Percentiles rank a stretch among this genome's conserved stretches.
phyloP scores from a whole-genome alignment of 768 basidiomycete species.

The Polyporus arcularius region DNA sequence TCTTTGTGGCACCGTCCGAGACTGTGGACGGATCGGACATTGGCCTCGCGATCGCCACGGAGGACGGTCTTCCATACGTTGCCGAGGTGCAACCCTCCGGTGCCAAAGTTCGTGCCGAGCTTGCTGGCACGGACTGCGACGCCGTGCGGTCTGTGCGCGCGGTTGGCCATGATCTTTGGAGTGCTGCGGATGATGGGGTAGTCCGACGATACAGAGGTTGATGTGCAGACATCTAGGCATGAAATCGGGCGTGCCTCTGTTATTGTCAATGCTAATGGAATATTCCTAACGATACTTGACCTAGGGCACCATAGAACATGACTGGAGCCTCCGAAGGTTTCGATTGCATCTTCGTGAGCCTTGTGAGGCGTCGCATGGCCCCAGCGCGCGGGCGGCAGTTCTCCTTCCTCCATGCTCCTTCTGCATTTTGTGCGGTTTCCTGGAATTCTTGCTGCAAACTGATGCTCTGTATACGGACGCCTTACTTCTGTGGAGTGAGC shows the following conservation, averaged over 20 bases:
- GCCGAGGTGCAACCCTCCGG: constrained; percentile 45
- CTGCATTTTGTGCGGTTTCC: too few relatives aligned
- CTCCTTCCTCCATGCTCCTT: too few relatives aligned
- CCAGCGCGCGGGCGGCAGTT: too few relatives aligned
- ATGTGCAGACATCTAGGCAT: background rate
- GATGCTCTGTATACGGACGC: too few relatives aligned
- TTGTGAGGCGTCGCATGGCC: too few relatives aligned
- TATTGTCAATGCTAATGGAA: background rate
- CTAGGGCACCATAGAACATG: too few relatives aligned
- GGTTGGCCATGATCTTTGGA: constrained; percentile 47
- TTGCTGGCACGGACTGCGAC: constrained; percentile 64
- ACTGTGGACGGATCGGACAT: constrained; percentile 20
- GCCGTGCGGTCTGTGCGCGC: constrained; percentile 48
- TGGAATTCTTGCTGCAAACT: too few relatives aligned
- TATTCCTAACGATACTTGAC: too few relatives aligned
- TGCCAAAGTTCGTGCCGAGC: constrained; percentile 44
- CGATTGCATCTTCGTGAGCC: too few relatives aligned
- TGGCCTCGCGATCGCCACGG: constrained; percentile 50
- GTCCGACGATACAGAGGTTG: constrained; percentile 47
- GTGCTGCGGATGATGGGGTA: constrained; percentile 63
- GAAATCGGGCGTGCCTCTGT: background rate
- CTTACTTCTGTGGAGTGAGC: too few relatives aligned
- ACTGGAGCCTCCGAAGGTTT: too few relatives aligned
- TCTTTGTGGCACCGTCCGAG: background rate
- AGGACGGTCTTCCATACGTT: constrained; percentile 63